Base-by-base conservation (phyloP, 306 rosid species). In the Corylus americana region DNA sequence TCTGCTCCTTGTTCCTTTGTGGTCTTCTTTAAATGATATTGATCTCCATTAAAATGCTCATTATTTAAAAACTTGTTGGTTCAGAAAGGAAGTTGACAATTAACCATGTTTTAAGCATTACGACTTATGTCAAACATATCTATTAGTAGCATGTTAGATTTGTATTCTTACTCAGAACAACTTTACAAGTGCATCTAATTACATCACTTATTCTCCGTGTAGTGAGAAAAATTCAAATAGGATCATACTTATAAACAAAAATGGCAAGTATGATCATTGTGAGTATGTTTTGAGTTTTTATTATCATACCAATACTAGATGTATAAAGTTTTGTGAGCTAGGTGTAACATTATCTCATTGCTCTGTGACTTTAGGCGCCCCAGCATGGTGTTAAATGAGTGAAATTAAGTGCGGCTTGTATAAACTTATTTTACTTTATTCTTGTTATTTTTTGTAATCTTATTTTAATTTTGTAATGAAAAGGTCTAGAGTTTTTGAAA, bases 1-100 rank as follows among this genome's bases (percentile, higher is more conserved):
- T 92, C 47, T 73, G 93, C 87, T 74, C 83, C 82, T 75, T 78
- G 77, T 61, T 77, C 68, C 61, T 49, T 81, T 39, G 25, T 78
- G 71, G 59, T 29, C 22, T 79, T 70, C 64, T 69, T 76, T 35
- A 2, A 11, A 8, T 72, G 7, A 79, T 77, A 35, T 74, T 67
- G 77, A 7, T 68, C 77, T 49, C 50, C 51, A 18, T 39, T 68
- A 22, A 49, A 61, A 25, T 51, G 73, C 39, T 17, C 74, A 45
- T 77, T 59, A 73, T 63, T 73, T 77, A 55, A 61, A 78, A 77
- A 71, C 62, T 78, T 70, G 74, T 66, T 58, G 62, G 68, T 31
- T 78, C 70, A 53, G 12, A 18, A 62, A 71, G 75, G 62, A 58
- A 22, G 31, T 16, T 75, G 73, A 44, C 81, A 64, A 12, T 20